Percentiles rank a stretch among this genome's conserved stretches.
Conservation (phyloP, 768 basidiomycete genomes). For the Cyclocybe aegerita region DNA sequence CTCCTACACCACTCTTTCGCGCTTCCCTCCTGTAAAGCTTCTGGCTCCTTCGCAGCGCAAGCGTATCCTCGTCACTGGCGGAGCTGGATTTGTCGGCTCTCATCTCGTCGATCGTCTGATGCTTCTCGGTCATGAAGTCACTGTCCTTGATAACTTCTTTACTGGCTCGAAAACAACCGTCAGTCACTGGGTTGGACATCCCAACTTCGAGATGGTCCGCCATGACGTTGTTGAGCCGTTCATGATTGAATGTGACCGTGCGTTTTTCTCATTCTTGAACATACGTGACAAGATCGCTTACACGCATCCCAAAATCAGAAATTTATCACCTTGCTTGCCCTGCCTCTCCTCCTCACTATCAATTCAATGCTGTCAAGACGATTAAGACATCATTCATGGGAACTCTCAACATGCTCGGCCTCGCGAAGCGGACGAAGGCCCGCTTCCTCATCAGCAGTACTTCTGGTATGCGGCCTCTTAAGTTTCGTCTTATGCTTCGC, state of each 20-base stretch:
- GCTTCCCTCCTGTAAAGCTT: slow-evolving; percentile 91
- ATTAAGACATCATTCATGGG: slow-evolving; percentile 99
- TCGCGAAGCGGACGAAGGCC: slow-evolving; percentile 96
- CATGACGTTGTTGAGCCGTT: slow-evolving; percentile 98
- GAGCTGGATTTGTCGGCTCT: slow-evolving; percentile 98
- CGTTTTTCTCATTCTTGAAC: slow-evolving; percentile 27
- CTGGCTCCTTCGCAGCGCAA: slow-evolving; percentile 77
- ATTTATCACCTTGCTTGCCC: slow-evolving; percentile 99
- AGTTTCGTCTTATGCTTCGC: slow-evolving; percentile 2
- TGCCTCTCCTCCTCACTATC: slow-evolving; percentile 96
- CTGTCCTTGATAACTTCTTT: slow-evolving; percentile 98
- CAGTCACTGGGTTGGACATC: slow-evolving; percentile 94
- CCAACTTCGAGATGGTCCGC: slow-evolving; percentile 97
- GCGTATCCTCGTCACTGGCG: slow-evolving; percentile 92
- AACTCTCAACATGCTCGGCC: slow-evolving; percentile 96
- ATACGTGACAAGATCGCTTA: slow-evolving; percentile 8
- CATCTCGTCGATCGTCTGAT: slow-evolving; percentile 97
- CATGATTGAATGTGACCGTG: slow-evolving; percentile 98
- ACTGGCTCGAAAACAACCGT: slow-evolving; percentile 98
- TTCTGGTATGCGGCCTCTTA: slow-evolving; percentile 59
- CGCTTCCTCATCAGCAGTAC: slow-evolving; percentile 96
- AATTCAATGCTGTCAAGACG: slow-evolving; percentile 97
- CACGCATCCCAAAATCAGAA: slow-evolving; percentile 45
- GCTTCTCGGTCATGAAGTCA: slow-evolving; percentile 97
- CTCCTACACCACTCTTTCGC: slow-evolving; percentile 88